These are phyloP conservation scores for Sporothrix luriei DNA, from an alignment of 2,329 filamentous ascomycete genomes.

Conservation along the genomic window DNA sequence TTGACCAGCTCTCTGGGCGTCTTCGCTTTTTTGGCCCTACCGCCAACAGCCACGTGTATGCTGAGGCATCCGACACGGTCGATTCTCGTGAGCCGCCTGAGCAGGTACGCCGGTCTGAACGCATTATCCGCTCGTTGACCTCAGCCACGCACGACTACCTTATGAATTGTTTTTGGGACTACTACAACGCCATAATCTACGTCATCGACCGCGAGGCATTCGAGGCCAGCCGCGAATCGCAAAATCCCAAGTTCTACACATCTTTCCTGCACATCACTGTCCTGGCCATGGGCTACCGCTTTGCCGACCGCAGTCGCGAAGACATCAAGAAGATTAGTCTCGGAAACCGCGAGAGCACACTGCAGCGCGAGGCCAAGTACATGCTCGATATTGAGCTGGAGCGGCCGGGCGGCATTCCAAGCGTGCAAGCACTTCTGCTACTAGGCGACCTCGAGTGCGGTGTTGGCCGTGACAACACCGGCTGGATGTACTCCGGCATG, in stretches of 20 bases:
- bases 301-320: slow-evolving; percentile 52
- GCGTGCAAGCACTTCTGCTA: slow-evolving; percentile 55
- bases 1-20: slow-evolving; percentile 55
- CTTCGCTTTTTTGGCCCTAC: slow-evolving; percentile 58
- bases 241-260: slow-evolving; percentile 54
- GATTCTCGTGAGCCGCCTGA: slow-evolving; percentile 48
- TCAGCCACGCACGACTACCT: slow-evolving; percentile 56
- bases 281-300: slow-evolving; percentile 56
- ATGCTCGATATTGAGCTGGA: slow-evolving; percentile 59
- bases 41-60: slow-evolving; percentile 57
- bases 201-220: slow-evolving; percentile 55
- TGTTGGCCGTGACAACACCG: slow-evolving; percentile 56
- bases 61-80: slow-evolving; percentile 44
- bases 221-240: slow-evolving; percentile 50
- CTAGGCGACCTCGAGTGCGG: slow-evolving; percentile 58
- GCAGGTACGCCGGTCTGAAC: slow-evolving; percentile 51
- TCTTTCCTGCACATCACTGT: slow-evolving; percentile 56
- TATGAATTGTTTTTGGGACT: slow-evolving; percentile 55
- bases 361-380: slow-evolving; percentile 57
- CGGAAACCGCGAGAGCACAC: slow-evolving; percentile 53
- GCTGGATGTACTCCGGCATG: slow-evolving; percentile 58
- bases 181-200: slow-evolving; percentile 54
- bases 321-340: slow-evolving; percentile 54
- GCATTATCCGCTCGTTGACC: slow-evolving; percentile 51
- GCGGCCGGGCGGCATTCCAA: slow-evolving; percentile 54